Evolutionary conservation across 2,329 filamentous ascomycete genomes (phyloP), one percentile per base, ranked within the genome.

Genomic region (Westerdykella sp.): DNA sequence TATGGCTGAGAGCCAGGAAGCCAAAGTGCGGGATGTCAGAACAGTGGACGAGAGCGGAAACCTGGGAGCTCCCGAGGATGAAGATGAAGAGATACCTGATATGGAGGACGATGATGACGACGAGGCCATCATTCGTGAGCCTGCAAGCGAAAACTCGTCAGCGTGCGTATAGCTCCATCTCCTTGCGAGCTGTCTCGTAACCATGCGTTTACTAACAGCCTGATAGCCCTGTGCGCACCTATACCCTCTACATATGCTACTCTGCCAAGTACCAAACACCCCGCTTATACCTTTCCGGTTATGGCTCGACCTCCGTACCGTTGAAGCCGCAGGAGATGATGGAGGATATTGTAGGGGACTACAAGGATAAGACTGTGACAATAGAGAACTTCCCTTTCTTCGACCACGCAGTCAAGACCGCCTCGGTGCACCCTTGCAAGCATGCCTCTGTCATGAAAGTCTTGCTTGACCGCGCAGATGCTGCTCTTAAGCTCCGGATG

Each of bases 371-470:
- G 76, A 98, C 93, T 0, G 93, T 98, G 47, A 98, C 93, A 1
- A 81, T 97, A 46, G 93, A 98, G 66, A 89, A 96, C 69, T 98
- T 98, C 64, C 89, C 88, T 37, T 96, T 95, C 73, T 93, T 94
- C 65, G 85, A 87, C 52, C 84, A 87, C 61, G 84, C 83, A 56
- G 81, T 96, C 64, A 95, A 96, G 74, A 98, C 96, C 80, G 93
- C 91, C 28, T 93, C 85, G 25, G 87, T 98, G 12, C 93, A 98
- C 63, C 93, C 93, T 3, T 98, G 93, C 79, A 94, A 93, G 66
- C 93, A 98, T 65, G 93, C 93, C 9, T 85, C 85, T 22, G 93
- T 98, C 56, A 98, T 98, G 93, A 98, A 97, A 72, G 87, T 87
- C 16, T 80, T 98, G 4, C 83, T 98, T 32, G 93, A 97, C 68